Conservation (phyloP, 768 basidiomycete genomes). For the Tricholoma sp. region DNA sequence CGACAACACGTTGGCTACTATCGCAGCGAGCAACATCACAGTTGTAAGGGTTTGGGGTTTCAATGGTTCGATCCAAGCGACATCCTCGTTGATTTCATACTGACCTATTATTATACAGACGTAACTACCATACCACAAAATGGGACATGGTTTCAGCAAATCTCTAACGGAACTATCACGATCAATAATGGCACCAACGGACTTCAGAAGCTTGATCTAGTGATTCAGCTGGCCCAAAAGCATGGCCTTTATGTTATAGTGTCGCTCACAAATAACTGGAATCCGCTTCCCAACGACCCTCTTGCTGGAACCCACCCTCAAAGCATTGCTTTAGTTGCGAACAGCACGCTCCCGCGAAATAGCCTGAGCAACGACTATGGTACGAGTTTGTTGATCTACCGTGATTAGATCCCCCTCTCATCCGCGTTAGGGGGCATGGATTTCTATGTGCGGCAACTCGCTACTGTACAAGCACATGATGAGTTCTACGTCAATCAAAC, state of each 20-base stretch:
- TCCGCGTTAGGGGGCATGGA: constrained; percentile 52
- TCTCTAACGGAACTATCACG: constrained; percentile 31
- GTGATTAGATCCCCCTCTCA: neutral
- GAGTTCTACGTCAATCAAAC: constrained; percentile 49
- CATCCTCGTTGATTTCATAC: neutral
- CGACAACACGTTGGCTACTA: constrained; percentile 49
- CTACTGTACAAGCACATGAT: constrained; percentile 37
- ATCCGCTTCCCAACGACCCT: constrained; percentile 20
- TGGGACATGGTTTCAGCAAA: constrained; percentile 38
- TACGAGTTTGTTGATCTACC: constrained; percentile 14
- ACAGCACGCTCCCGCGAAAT: constrained; percentile 42
- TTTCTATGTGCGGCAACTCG: constrained; percentile 48
- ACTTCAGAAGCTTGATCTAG: constrained; percentile 39
- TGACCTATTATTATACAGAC: constrained; percentile 18
- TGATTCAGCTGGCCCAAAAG: constrained; percentile 36
- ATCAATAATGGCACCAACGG: constrained; percentile 43
- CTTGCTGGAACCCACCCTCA: neutral
- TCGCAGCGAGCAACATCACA: constrained; percentile 49
- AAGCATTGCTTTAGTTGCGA: constrained; percentile 18
- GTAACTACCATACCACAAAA: constrained; percentile 30
- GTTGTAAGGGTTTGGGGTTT: constrained; percentile 71
- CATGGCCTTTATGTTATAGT: constrained; percentile 36
- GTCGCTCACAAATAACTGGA: constrained; percentile 44
- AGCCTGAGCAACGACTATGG: constrained; percentile 59
- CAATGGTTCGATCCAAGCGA: constrained; percentile 40